Conservation (phyloP, 768 basidiomycete species). For the Lentinula raphanica region DNA sequence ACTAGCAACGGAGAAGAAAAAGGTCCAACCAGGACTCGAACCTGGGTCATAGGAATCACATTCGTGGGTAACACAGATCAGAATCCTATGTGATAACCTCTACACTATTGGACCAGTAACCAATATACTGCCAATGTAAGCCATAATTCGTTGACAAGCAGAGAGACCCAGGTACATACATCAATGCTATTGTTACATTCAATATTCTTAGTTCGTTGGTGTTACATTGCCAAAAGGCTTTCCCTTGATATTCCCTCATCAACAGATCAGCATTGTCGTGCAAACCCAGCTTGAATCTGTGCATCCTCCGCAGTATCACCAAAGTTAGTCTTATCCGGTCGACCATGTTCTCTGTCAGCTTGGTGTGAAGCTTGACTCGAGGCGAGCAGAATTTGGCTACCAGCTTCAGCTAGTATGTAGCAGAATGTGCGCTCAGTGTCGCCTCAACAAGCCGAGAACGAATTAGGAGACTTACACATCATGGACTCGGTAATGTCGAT, state of each 20-base stretch:
- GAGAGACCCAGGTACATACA: too few relatives aligned
- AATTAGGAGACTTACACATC: slow-evolving; percentile 32
- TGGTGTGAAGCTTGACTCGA: slow-evolving; percentile 16
- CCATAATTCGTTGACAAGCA: too few relatives aligned
- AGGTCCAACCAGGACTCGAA: slow-evolving; percentile 8
- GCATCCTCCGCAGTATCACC: slow-evolving; percentile 21
- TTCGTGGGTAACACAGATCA: too few relatives aligned
- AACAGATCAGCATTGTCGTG: slow-evolving; percentile 32
- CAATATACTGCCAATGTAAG: too few relatives aligned
- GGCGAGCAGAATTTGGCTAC: background rate
- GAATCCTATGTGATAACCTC: slow-evolving; percentile 4
- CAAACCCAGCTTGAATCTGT: slow-evolving; percentile 25
- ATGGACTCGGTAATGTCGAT: slow-evolving; percentile 43
- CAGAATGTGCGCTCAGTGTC: background rate
- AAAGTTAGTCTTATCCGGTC: slow-evolving; percentile 37
- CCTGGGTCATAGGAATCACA: slow-evolving; percentile 1
- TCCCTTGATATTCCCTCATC: too few relatives aligned
- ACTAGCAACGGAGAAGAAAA: background rate
- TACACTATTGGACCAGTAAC: slow-evolving; percentile 2
- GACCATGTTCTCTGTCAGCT: slow-evolving; percentile 34
- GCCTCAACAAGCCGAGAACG: too few relatives aligned
- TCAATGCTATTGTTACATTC: too few relatives aligned
- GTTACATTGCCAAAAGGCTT: too few relatives aligned
- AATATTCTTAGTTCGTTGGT: too few relatives aligned
- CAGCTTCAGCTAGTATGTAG: background rate